Conservation (phyloP, 192 early-diverging fungal genomes). For the Paraglomus brasilianum region DNA sequence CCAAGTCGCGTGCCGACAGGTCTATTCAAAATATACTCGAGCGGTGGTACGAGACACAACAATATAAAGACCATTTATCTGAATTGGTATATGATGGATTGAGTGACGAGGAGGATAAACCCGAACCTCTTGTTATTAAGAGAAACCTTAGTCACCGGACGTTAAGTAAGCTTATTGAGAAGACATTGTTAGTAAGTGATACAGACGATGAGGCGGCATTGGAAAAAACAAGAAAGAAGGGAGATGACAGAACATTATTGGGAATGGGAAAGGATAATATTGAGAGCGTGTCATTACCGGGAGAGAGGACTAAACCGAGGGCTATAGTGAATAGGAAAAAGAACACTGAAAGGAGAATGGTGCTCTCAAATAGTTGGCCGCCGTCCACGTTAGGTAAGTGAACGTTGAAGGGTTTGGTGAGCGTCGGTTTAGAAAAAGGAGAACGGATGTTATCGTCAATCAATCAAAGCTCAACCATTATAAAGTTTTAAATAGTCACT, state of each 20-base stretch:
- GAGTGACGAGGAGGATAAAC: constrained; percentile 31
- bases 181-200: constrained; percentile 15
- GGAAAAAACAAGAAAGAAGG: background rate
- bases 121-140: constrained; percentile 1
- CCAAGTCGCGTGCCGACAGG: constrained; percentile 22
- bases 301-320: constrained; percentile 5
- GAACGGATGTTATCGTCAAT: too few species aligned
- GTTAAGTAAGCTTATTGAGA: constrained; percentile 4
- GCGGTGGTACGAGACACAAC: constrained; percentile 24
- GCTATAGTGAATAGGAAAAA: constrained; percentile 9
- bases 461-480: too few species aligned
- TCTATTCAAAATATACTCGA: constrained; percentile 16
- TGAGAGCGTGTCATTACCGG: too few species aligned
- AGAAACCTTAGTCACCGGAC: constrained; percentile 12
- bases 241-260: too few species aligned
- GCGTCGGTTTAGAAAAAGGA: background rate
- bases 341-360: constrained; percentile 33
- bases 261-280: too few species aligned
- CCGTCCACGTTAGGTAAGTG: constrained; percentile 52
- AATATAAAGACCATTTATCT: constrained; percentile 31
- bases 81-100: constrained; percentile 29
- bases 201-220: constrained; percentile 26
- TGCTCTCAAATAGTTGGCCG: constrained; percentile 66
- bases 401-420: background rate
- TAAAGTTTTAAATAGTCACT: too few species aligned